phyloP scores from a whole-genome alignment of 2,329 filamentous ascomycete genomes.

The Aspergillus transmontanensis region DNA sequence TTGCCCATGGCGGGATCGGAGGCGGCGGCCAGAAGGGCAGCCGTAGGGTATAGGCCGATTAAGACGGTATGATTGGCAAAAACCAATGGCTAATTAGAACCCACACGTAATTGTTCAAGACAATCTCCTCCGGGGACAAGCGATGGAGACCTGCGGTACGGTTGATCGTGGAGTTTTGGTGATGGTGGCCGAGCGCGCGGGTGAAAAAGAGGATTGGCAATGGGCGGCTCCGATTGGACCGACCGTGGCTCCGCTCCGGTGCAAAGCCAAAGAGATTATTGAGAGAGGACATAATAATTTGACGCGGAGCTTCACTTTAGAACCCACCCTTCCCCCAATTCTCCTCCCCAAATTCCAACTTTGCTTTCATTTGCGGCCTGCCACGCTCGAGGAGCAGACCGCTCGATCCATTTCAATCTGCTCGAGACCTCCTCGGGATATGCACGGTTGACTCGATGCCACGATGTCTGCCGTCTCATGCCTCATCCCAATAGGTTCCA shows the following conservation, averaged over 20 bases:
- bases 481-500: conserved; percentile 60
- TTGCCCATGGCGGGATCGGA: conserved; percentile 43
- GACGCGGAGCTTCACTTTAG: conserved; percentile 15
- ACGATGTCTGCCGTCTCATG: conserved; percentile 67
- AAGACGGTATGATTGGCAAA: not conserved
- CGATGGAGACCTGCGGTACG: not conserved
- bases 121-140: not conserved
- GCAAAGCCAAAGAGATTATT: conserved; percentile 14
- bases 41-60: not conserved
- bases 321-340: conserved; percentile 1
- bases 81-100: not conserved
- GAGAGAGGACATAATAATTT: conserved; percentile 20
- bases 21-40: conserved; percentile 3
- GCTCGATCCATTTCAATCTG: conserved; percentile 17
- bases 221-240: conserved; percentile 41
- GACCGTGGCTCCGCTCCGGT: conserved; percentile 33
- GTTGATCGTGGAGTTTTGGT: not conserved
- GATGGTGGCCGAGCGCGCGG: conserved; percentile 18
- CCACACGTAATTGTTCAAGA: not conserved
- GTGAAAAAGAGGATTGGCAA: conserved; percentile 42
- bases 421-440: conserved; percentile 29
- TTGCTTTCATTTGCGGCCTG: conserved; percentile 5
- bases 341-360: not conserved
- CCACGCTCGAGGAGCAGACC: conserved; percentile 17
- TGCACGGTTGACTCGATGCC: conserved; percentile 45